Conservation (phyloP, 352 stramenopile genomes). For the Phytophthora macrochlamydospora region DNA sequence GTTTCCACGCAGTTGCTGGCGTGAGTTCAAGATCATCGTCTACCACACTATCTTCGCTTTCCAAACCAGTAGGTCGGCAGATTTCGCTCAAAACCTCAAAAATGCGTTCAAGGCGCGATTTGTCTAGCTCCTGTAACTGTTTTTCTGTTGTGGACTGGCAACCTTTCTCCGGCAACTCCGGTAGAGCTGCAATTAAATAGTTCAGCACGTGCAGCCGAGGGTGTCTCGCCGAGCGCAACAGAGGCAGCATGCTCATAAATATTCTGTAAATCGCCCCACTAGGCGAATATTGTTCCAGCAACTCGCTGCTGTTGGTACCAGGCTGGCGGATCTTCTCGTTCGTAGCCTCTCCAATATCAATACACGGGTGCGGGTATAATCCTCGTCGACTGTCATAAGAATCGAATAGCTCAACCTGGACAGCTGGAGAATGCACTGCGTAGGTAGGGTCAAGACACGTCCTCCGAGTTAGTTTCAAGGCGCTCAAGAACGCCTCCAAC, state of each 20-base stretch:
- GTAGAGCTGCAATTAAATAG: slow-evolving; percentile 42
- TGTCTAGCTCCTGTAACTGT: slow-evolving; percentile 35
- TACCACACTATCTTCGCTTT: slow-evolving; percentile 13
- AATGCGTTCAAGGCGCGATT: slow-evolving; percentile 46
- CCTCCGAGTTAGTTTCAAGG: slow-evolving; percentile 35
- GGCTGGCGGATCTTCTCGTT: background rate
- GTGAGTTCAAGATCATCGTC: slow-evolving; percentile 29
- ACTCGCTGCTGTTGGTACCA: background rate
- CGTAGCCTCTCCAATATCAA: slow-evolving; percentile 8
- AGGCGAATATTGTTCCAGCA: slow-evolving; percentile 42
- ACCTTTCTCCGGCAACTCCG: slow-evolving; percentile 36
- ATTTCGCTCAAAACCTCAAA: slow-evolving; percentile 42
- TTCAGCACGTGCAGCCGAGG: slow-evolving; percentile 69
- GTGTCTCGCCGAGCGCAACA: slow-evolving; percentile 49
- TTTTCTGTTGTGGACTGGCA: background rate
- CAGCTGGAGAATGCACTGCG: slow-evolving; percentile 34
- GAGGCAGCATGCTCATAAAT: slow-evolving; percentile 53
- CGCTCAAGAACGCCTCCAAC: slow-evolving; percentile 62
- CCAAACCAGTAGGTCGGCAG: slow-evolving; percentile 25
- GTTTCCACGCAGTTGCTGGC: slow-evolving; percentile 34
- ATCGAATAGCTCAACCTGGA: slow-evolving; percentile 27
- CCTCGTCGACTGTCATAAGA: slow-evolving; percentile 35
- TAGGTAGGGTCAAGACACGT: slow-evolving; percentile 54
- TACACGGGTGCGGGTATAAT: slow-evolving; percentile 39
- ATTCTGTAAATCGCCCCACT: slow-evolving; percentile 46